Base-by-base conservation (phyloP, 73 alveolate species). In the Paraurostyla sp. region DNA sequence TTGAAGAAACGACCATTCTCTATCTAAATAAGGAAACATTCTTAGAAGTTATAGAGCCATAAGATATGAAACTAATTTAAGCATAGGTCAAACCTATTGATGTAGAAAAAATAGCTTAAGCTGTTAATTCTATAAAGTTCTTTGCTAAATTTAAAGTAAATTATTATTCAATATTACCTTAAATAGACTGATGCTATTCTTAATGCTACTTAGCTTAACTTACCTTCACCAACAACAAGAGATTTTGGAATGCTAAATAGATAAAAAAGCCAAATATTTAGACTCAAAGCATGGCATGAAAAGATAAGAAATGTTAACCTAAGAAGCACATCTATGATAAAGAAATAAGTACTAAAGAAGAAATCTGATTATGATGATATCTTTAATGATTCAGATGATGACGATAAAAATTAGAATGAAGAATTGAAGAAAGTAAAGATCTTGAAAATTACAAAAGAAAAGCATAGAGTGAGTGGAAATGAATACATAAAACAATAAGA, bases 351-450 rank as follows among this genome's bases (percentile, higher is more conserved):
- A 22, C 52, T 3, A n/a, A 18, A 40, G 51, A 73, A 25, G 29
- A 49, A 73, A 30, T 15, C 57, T 46, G 42, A 25, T 3, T 9
- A 40, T 18, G 82, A 65, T 32, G 82, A 73, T 48, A 25, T 73
- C 52, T 56, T 73, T 16, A 56, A 73, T 49, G 86, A 73, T 46
- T 45, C 86, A 1, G 65, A 73, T 73, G 86, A 73, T 45, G 86
- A 73, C 7, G 42, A 65, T 38, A 11, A 13, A 45, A 36, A 73
- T 33, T 22, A 32, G 9, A 43, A 73, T 43, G 86, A 73, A 25
- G 86, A 73, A 73, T 23, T 49, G 43, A 73, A 49, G 27, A 73
- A 73, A 46, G 86, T 73, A 7, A 73, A 73, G 33, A 29, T 73
- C 23, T 71, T 73, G 0, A 73, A 46, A 43, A 49, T 73, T 3